phyloP scores from a whole-genome alignment of 75 land plant genomes.

The Cunninghamia lanceolata region DNA sequence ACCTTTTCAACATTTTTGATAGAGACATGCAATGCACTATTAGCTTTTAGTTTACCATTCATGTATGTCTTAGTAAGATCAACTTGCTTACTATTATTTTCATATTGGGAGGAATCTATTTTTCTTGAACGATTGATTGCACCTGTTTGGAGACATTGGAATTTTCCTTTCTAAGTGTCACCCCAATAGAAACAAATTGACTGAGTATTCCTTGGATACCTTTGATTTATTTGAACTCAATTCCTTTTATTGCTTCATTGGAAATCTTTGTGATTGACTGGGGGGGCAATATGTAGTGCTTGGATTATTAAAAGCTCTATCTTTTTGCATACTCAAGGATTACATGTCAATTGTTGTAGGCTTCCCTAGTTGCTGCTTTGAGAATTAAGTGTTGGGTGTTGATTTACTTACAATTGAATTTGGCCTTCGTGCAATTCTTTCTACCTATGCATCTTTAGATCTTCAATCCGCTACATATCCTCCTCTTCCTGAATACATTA shows the following conservation, averaged over 20 bases:
- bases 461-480: constrained; percentile 56
- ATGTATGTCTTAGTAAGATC: background rate
- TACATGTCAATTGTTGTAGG: background rate
- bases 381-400: background rate
- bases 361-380: background rate
- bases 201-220: background rate
- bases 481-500: constrained; percentile 71
- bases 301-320: background rate
- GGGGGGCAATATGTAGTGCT: background rate
- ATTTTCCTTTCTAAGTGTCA: background rate
- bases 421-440: constrained; percentile 66
- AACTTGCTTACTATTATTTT: constrained; percentile 2
- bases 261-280: background rate
- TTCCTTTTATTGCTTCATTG: constrained; percentile 2
- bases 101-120: background rate
- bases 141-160: background rate
- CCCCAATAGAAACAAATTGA: background rate
- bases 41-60: background rate
- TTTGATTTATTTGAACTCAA: constrained; percentile 8
- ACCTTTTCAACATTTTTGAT: background rate
- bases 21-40: background rate
- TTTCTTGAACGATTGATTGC: background rate
- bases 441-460: constrained; percentile 57
- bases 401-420: constrained; percentile 21
- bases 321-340: background rate